These are phyloP conservation scores for Daldinia vernicosa DNA, from an alignment of 495 filamentous ascomycete species.

Conservation along the genomic window DNA sequence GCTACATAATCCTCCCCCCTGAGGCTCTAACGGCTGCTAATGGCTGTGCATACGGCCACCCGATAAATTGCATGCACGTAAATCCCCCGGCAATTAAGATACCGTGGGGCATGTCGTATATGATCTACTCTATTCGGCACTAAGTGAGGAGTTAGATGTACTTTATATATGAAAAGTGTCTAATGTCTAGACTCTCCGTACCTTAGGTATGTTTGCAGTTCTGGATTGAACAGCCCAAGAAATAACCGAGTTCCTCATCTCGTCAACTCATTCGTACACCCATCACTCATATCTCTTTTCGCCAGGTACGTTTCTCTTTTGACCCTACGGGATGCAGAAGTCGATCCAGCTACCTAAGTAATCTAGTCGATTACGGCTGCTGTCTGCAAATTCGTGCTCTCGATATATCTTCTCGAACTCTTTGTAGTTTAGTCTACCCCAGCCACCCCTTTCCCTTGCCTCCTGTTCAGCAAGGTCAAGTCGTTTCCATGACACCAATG, in stretches of 20 bases:
- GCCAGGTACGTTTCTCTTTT: too few species aligned
- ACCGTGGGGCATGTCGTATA: not conserved
- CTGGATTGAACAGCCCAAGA: not conserved
- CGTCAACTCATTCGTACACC: not conserved
- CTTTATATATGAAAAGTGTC: not conserved
- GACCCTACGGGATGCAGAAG: slow-evolving; percentile 66
- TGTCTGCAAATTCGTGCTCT: slow-evolving; percentile 62
- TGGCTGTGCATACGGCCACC: slow-evolving; percentile 9
- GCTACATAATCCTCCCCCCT: slow-evolving; percentile 7
- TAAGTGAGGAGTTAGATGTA: not conserved
- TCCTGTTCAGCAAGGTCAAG: slow-evolving; percentile 72
- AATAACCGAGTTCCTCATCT: not conserved
- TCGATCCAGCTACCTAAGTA: slow-evolving; percentile 89
- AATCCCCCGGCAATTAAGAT: slow-evolving; percentile 26
- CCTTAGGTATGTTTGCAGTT: not conserved
- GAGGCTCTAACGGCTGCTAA: slow-evolving; percentile 12
- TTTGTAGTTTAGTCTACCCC: slow-evolving; percentile 72
- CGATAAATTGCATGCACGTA: slow-evolving; percentile 6
- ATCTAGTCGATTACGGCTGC: slow-evolving; percentile 64
- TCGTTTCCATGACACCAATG: slow-evolving; percentile 60
- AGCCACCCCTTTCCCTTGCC: slow-evolving; percentile 72
- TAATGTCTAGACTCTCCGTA: too few species aligned
- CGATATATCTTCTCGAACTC: slow-evolving; percentile 80
- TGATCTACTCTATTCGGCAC: not conserved
- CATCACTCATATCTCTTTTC: not conserved